Conservation (phyloP, 2,329 filamentous ascomycete genomes). For the Fusarium goolgardi region DNA sequence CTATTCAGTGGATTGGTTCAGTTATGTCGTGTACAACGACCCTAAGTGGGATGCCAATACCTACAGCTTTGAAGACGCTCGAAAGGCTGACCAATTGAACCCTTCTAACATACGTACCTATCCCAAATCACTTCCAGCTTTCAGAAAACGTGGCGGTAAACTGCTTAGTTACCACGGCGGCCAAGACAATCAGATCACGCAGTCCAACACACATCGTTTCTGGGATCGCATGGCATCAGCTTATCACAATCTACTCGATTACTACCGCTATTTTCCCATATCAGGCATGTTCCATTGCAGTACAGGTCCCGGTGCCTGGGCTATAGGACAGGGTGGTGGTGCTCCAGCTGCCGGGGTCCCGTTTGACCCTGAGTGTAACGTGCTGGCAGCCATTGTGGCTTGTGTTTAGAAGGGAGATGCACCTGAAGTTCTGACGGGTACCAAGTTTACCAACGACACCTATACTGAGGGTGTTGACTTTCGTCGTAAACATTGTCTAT, state of each 20-base stretch:
- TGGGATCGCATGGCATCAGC: constrained; percentile 41
- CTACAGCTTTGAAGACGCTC: constrained; percentile 5
- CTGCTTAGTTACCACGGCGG: constrained; percentile 27
- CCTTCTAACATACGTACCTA: constrained; percentile 27
- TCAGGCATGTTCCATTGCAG: constrained; percentile 64
- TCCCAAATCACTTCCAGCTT: not conserved
- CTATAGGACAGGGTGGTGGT: constrained; percentile 43
- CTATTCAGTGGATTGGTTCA: constrained; percentile 32
- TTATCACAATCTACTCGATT: constrained; percentile 55
- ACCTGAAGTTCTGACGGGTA: constrained; percentile 55
- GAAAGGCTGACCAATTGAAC: constrained; percentile 13
- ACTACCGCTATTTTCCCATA: constrained; percentile 65
- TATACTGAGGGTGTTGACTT: constrained; percentile 9
- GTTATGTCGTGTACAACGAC: constrained; percentile 20
- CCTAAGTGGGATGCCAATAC: constrained; percentile 17
- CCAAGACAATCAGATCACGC: constrained; percentile 31
- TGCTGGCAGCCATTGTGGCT: constrained; percentile 60
- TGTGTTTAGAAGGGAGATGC: constrained; percentile 60
- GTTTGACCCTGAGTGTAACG: constrained; percentile 55
- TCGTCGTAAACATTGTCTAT: constrained; percentile 24
- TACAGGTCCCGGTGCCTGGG: constrained; percentile 58
- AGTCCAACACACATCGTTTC: constrained; percentile 41
- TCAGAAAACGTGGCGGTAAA: constrained; percentile 30
- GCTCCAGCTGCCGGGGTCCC: constrained; percentile 32
- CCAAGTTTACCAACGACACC: constrained; percentile 42